Percentiles rank a stretch among this genome's conserved stretches.
These are phyloP conservation scores for Linaria vulgaris DNA, from an alignment of 257 asterid genomes.

Conservation along the genomic window DNA sequence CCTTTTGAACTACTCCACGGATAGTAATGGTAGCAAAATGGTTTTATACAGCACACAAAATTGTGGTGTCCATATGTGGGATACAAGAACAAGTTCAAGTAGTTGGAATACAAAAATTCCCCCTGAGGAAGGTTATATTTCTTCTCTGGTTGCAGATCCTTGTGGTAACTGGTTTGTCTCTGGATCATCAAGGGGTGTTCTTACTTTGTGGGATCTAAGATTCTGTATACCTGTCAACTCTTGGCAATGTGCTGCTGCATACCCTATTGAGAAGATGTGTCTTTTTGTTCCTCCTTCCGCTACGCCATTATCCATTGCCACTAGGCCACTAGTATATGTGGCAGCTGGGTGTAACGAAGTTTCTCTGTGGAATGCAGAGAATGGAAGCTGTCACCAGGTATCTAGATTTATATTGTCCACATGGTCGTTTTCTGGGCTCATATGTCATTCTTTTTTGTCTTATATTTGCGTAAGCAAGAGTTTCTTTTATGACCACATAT, in stretches of 20 bases:
- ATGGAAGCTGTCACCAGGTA: slow-evolving; percentile 99
- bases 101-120: slow-evolving; percentile 77
- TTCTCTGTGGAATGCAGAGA: slow-evolving; percentile 98
- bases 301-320: slow-evolving; percentile 71
- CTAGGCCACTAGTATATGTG: slow-evolving; percentile 93
- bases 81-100: slow-evolving; percentile 67
- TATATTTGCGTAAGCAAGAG: too few species aligned
- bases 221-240: slow-evolving; percentile 93
- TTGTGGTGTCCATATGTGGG: slow-evolving; percentile 93
- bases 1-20: slow-evolving; percentile 80
- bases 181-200: slow-evolving; percentile 97
- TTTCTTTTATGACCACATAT: neutral
- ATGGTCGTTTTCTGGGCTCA: too few species aligned
- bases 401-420: slow-evolving; percentile 4
- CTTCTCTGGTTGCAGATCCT: slow-evolving; percentile 88
- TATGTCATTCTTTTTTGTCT: too few species aligned
- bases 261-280: slow-evolving; percentile 90
- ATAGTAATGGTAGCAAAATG: slow-evolving; percentile 66
- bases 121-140: slow-evolving; percentile 87
- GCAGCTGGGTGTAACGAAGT: slow-evolving; percentile 98
- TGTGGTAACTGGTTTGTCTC: slow-evolving; percentile 98
- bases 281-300: slow-evolving; percentile 87
- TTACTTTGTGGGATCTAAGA: slow-evolving; percentile 97
- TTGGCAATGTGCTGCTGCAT: slow-evolving; percentile 82
- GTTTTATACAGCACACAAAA: slow-evolving; percentile 83